A percentile compares a stretch with the other conserved stretches of the same genome.
Evolutionary conservation across 495 filamentous ascomycete genomes (phyloP).

Genomic region (Letharia lupina): DNA sequence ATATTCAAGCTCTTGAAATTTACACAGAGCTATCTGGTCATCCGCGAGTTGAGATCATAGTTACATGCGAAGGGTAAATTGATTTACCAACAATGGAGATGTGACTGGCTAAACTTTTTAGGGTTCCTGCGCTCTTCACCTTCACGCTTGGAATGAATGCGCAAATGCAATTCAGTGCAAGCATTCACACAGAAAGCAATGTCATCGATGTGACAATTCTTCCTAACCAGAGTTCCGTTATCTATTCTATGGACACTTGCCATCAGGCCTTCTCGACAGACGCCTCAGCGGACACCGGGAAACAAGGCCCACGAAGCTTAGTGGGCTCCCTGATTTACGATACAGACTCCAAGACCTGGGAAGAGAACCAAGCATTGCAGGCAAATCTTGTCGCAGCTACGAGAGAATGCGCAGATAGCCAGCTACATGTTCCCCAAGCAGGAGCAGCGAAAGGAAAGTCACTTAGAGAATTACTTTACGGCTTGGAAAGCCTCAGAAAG

Average conservation of each 20-base stretch:
- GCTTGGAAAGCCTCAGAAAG: conserved; percentile 66
- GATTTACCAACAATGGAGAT: background rate
- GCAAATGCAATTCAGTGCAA: conserved; percentile 38
- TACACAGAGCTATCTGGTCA: conserved; percentile 4
- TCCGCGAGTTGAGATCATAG: conserved; percentile 38
- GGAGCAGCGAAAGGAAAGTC: conserved; percentile 11
- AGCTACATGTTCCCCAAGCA: conserved; percentile 3
- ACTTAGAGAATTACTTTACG: conserved; percentile 54
- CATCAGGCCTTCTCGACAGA: conserved; percentile 37
- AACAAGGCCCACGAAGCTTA: background rate
- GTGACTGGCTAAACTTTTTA: conserved; percentile 23
- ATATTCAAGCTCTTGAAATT: conserved; percentile 32
- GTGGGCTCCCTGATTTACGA: conserved; percentile 8
- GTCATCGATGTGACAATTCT: conserved; percentile 47
- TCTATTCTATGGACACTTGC: conserved; percentile 50
- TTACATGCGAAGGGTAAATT: conserved; percentile 60
- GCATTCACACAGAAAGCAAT: conserved; percentile 48
- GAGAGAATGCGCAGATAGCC: conserved; percentile 6
- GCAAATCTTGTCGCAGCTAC: conserved; percentile 8
- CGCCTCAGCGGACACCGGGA: conserved; percentile 27
- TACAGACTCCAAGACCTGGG: background rate
- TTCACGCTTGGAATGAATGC: conserved; percentile 41
- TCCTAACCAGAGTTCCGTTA: conserved; percentile 34
- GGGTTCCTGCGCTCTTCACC: conserved; percentile 46
- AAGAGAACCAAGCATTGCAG: background rate